Evolutionary conservation across 768 basidiomycete species (phyloP), one percentile per base, ranked within the genome.

Genomic region (Boletus fagicola): DNA sequence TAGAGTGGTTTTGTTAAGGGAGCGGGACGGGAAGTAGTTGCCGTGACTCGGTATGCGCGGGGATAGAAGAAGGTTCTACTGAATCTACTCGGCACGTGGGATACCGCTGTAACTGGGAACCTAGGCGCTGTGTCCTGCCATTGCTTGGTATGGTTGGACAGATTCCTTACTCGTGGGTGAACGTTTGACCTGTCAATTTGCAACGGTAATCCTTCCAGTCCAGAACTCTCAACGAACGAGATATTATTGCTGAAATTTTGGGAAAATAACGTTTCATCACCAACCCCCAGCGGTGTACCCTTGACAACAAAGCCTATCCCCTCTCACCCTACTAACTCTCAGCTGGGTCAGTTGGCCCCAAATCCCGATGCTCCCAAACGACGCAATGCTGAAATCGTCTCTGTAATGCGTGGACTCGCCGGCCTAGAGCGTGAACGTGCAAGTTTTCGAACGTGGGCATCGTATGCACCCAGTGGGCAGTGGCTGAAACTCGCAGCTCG

Each of bases 1-100:
- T 5, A 75, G 73, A 38, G 70, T 61, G 33, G 80, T 82, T 3
- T 59, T 75, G 38, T 52, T 73, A 22, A 61, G 62, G 56, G 72
- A 65, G 43, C 62, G 68, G 44, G 61, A 57, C 20, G 52, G 28
- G 33, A 51, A 55, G 35, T 60, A 62, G 53, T 38, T 8, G 26
- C 20, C 12, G 24, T 49, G 24, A 49, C 28, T 42, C 35, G 51
- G 40, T 56, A 28, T 57, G 54, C 26, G 8, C 24, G 11, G 16
- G 35, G 2, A 35, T 40, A 30, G 43, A 51, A 20, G 47, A 39
- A 20, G 35, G 35, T 10, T 35, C 20, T 57, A 35, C 49, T 52
- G 35, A 31, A 7, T 35, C 20, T 57, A 35, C 49, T 52, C 35
- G 36, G 40, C 6, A 45, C 45, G 53, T 44, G 51, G 42, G 61